phyloP scores from a whole-genome alignment of 225 moss, liverwort and hornwort genomes.

The Pseudoscleropodium purum region DNA sequence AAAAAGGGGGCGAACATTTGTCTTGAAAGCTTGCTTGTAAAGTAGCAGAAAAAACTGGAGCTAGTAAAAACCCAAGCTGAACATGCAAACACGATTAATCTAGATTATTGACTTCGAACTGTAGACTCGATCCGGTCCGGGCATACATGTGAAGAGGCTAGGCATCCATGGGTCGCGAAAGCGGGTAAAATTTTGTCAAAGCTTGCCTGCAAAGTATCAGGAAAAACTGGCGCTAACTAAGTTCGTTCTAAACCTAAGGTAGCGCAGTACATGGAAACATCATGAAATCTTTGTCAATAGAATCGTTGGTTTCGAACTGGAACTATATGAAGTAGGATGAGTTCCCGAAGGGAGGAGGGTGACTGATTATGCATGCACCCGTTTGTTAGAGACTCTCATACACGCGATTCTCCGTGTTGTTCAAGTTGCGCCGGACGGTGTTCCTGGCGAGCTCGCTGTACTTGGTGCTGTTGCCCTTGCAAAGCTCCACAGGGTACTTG shows the following conservation, averaged over 20 bases:
- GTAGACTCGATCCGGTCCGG: not conserved
- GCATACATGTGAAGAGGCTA: not conserved
- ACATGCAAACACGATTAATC: not conserved
- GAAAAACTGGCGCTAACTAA: not conserved
- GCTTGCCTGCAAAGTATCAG: not conserved
- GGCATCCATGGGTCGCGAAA: not conserved
- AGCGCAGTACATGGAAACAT: not conserved
- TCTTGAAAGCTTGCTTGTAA: not conserved
- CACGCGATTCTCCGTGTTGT: constrained; percentile 26
- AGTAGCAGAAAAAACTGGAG: not conserved
- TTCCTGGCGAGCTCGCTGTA: constrained; percentile 37
- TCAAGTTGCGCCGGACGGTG: constrained; percentile 19
- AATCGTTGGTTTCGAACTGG: not conserved
- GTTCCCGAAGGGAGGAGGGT: not conserved
- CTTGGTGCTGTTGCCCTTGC: constrained; percentile 84
- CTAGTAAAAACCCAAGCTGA: not conserved
- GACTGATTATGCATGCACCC: not conserved
- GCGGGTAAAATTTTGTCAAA: not conserved
- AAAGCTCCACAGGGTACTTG: constrained; percentile 92
- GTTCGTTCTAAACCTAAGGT: not conserved
- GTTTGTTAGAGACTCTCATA: not conserved
- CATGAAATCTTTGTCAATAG: not conserved
- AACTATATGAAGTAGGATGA: not conserved
- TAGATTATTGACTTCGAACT: not conserved
- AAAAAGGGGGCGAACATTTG: not conserved